Evolutionary conservation across 108 stramenopile species (phyloP).

Genomic region (Skeletonema marinoi): DNA sequence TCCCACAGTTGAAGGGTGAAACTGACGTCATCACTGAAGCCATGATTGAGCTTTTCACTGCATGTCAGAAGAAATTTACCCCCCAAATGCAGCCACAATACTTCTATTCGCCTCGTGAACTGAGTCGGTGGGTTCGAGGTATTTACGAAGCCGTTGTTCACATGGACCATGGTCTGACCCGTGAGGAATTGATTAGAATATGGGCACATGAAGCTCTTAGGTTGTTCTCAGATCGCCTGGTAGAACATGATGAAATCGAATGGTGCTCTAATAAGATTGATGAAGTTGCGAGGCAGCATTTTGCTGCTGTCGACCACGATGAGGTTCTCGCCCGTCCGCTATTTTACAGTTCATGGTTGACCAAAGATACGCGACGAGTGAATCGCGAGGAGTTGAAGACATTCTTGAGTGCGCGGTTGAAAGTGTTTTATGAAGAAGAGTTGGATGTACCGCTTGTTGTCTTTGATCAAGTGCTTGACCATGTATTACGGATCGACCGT

Average conservation of each 20-base stretch:
- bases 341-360: constrained; percentile 94
- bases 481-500: constrained; percentile 87
- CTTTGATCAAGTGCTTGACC: constrained; percentile 97
- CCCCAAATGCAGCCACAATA: constrained; percentile 94
- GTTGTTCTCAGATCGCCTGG: constrained; percentile 95
- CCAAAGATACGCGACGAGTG: constrained; percentile 88
- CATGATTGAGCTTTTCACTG: constrained; percentile 96
- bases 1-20: constrained; percentile 92
- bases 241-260: constrained; percentile 83
- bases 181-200: constrained; percentile 93
- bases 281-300: constrained; percentile 71
- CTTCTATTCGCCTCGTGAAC: constrained; percentile 98
- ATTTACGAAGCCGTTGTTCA: constrained; percentile 93
- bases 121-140: constrained; percentile 97
- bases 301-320: constrained; percentile 83
- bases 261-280: constrained; percentile 90
- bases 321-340: constrained; percentile 86
- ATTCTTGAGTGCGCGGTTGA: constrained; percentile 88
- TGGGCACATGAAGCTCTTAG: constrained; percentile 98
- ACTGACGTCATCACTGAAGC: constrained; percentile 92
- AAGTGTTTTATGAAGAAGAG: constrained; percentile 98
- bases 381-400: constrained; percentile 78
- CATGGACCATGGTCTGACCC: constrained; percentile 74
- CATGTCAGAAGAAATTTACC: constrained; percentile 89
- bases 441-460: constrained; percentile 96